A percentile compares a stretch with the other conserved stretches of the same genome.
Conservation (phyloP, 768 basidiomycete genomes). For the Trametes gibbosa region DNA sequence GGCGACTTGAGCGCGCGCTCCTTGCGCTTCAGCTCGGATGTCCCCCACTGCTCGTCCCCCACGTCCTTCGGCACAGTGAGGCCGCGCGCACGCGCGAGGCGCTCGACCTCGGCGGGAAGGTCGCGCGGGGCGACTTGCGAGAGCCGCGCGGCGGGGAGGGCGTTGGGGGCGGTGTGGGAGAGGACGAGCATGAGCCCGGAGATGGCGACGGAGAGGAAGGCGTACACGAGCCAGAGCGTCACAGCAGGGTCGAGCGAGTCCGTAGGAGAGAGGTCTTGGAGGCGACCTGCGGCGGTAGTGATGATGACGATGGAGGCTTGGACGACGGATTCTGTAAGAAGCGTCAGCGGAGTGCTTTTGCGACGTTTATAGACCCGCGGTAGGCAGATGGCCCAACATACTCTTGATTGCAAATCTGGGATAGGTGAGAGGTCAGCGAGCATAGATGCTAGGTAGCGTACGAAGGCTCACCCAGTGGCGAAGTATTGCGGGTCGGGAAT, state of each 20-base stretch:
- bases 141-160: slow-evolving; percentile 39
- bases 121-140: slow-evolving; percentile 35
- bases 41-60: slow-evolving; percentile 21
- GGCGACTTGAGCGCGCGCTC: slow-evolving; percentile 35
- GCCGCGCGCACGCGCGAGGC: slow-evolving; percentile 25
- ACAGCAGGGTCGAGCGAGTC: slow-evolving; percentile 38
- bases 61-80: slow-evolving; percentile 15
- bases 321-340: slow-evolving; percentile 36
- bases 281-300: slow-evolving; percentile 39
- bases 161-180: slow-evolving; percentile 27
- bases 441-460: neutral
- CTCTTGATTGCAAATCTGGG: slow-evolving; percentile 41
- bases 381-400: slow-evolving; percentile 15
- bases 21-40: slow-evolving; percentile 24
- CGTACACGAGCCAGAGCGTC: slow-evolving; percentile 40
- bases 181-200: slow-evolving; percentile 33
- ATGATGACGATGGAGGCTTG: slow-evolving; percentile 44
- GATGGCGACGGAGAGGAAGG: slow-evolving; percentile 35
- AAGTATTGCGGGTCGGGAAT: slow-evolving; percentile 42
- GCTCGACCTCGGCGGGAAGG: slow-evolving; percentile 31
- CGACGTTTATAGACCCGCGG: too few relatives aligned
- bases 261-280: slow-evolving; percentile 37
- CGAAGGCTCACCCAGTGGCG: slow-evolving; percentile 35
- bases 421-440: slow-evolving; percentile 1
- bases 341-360: neutral